Base-by-base conservation (phyloP, 2,329 filamentous ascomycete genomes). In the Talaromyces sp. region DNA sequence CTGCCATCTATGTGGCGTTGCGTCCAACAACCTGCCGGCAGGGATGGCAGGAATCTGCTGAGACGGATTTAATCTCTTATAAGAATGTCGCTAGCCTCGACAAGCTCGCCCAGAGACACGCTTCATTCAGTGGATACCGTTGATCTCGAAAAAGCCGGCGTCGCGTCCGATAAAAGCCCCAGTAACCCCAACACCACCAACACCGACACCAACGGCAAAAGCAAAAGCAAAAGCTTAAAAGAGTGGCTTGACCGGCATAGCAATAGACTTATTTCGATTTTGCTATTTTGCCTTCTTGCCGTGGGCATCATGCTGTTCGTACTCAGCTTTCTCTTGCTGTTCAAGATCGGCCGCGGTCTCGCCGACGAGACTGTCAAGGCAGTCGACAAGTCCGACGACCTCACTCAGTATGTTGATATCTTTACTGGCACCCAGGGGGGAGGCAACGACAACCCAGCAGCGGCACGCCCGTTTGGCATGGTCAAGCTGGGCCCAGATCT, bases 391-490 rank as follows among this genome's bases (percentile, higher is more conserved):
- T 19, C 27, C 14, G 19, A 46, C n/a, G 60, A 62, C 29, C 56
- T 46, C 13, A 62, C 60, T 2, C 56, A 56, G 26, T 41, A 59
- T 41, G 60, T 62, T 19, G 54, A 59, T 29, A 52, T 59, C 46
- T 62, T 24, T 52, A 51, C 24, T 19, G 32, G 50, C 13, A 56
- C 29, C 27, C 58, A 27, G 17, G 41, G 59, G 27, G 64, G 50
- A 71, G 83, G 83, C 50, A 83, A 86, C 69, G 82, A 84, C 32
- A 84, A 85, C 60, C 77, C 82, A 2, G 83, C 83, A 17, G 82
- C 82, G 10, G 82, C 80, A 3, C 67, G 81, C 32, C 83, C 82
- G 3, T 85, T 82, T 65, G 82, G 81, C 35, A 80, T 85, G 70
- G 82, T 81, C 35, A 85, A 85, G 67, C 80, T 82, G 1, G 81